phyloP scores from a whole-genome alignment of 352 stramenopile species.

The Nothophytophthora sp. region DNA sequence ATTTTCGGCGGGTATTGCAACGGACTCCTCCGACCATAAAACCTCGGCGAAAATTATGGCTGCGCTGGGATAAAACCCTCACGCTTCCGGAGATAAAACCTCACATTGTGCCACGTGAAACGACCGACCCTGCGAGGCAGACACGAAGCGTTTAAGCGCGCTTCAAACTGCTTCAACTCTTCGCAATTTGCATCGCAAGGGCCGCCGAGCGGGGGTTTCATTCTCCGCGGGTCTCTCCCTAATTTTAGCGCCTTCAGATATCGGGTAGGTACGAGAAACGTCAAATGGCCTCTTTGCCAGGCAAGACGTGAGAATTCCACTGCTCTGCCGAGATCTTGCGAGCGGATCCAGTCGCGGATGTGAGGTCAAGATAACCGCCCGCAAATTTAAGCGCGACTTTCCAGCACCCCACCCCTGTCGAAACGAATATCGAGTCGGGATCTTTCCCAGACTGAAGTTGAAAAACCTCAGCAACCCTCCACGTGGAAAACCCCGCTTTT shows the following conservation, averaged over 20 bases:
- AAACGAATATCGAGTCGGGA: slow-evolving; percentile 25
- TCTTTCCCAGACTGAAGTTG: no score
- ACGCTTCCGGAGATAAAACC: background rate
- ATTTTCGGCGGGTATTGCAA: no score
- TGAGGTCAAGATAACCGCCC: no score
- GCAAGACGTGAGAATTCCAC: no score
- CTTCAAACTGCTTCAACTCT: slow-evolving; percentile 29
- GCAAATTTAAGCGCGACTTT: slow-evolving; percentile 37
- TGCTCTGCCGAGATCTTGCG: no score
- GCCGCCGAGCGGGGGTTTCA: background rate
- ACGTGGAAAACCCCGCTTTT: slow-evolving; percentile 19
- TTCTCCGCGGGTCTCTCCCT: no score
- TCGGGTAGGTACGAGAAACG: no score
- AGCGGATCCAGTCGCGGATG: no score
- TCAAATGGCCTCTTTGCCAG: no score
- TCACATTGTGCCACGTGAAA: background rate
- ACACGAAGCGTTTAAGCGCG: slow-evolving; percentile 23
- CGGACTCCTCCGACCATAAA: no score
- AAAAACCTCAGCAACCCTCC: no score
- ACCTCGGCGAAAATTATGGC: no score
- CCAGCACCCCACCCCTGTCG: background rate
- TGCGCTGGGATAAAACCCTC: background rate
- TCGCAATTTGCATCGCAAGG: background rate
- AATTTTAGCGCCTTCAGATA: slow-evolving; percentile 29
- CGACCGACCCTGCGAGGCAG: background rate